These are phyloP conservation scores for Ogataea saltuana DNA, from an alignment of 805 yeast species.

Conservation along the genomic window DNA sequence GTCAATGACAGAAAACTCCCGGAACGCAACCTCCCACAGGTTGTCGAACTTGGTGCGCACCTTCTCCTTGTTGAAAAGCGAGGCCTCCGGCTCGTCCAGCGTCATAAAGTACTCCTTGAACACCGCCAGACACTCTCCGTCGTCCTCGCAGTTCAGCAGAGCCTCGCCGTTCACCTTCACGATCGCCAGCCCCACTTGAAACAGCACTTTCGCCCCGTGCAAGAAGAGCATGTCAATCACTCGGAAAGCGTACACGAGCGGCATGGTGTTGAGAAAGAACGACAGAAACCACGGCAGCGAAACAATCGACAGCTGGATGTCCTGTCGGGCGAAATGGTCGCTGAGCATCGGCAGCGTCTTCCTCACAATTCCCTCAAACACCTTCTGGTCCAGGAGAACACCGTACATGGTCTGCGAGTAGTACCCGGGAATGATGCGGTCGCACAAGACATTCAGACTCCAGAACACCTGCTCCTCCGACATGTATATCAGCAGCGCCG, in stretches of 20 bases:
- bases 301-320: conserved; percentile 89
- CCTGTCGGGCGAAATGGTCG: conserved; percentile 75
- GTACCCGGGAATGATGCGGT: conserved; percentile 87
- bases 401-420: conserved; percentile 98
- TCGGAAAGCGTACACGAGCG: conserved; percentile 87
- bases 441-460: conserved; percentile 81
- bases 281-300: conserved; percentile 97
- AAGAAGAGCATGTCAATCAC: conserved; percentile 86
- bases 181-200: conserved; percentile 93
- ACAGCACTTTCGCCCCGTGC: conserved; percentile 85
- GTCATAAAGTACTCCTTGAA: conserved; percentile 79
- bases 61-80: conserved; percentile 62
- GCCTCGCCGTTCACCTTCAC: conserved; percentile 85
- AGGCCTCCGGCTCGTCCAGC: conserved; percentile 75
- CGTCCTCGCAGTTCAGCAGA: conserved; percentile 78
- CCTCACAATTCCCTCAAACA: conserved; percentile 85
- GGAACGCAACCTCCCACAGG: conserved; percentile 85
- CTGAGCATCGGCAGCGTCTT: conserved; percentile 87
- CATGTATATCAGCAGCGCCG: conserved; percentile 77
- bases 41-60: conserved; percentile 85
- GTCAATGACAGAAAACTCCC: conserved; percentile 79
- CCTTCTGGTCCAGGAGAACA: conserved; percentile 88
- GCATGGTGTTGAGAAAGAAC: conserved; percentile 88
- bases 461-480: conserved; percentile 98
- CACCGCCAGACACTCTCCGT: conserved; percentile 85